A percentile compares a stretch with the other conserved stretches of the same genome.
Conservation (phyloP, 805 yeast species). For the Myxozyma monticola region DNA sequence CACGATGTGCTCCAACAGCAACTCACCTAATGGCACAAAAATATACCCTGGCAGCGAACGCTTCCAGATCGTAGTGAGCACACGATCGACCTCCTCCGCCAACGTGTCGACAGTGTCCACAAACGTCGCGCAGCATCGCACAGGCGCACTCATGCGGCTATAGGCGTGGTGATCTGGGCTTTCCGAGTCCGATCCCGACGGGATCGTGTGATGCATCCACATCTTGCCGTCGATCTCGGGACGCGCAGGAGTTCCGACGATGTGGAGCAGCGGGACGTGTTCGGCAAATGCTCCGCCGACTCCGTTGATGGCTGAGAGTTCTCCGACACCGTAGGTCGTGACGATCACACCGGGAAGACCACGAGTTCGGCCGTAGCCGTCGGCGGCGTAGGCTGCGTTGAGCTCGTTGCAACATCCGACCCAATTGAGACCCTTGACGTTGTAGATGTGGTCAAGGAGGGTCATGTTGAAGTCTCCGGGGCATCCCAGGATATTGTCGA, state of each 20-base stretch:
- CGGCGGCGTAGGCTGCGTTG: slow-evolving; percentile 87
- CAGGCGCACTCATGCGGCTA: slow-evolving; percentile 58
- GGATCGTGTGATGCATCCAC: slow-evolving; percentile 44
- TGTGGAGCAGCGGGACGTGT: slow-evolving; percentile 73
- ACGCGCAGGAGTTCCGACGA: slow-evolving; percentile 72
- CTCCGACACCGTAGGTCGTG: slow-evolving; percentile 90
- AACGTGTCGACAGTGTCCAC: slow-evolving; percentile 50
- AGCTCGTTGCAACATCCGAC: slow-evolving; percentile 86
- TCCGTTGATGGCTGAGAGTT: slow-evolving; percentile 72
- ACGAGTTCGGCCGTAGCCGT: slow-evolving; percentile 75
- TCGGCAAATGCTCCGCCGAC: slow-evolving; percentile 82
- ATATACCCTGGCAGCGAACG: slow-evolving; percentile 79
- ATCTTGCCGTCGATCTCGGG: slow-evolving; percentile 40
- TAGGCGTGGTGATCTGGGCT: slow-evolving; percentile 68
- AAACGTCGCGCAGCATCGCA: slow-evolving; percentile 57
- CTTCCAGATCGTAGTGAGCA: slow-evolving; percentile 55
- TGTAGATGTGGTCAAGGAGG: slow-evolving; percentile 43
- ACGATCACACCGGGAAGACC: slow-evolving; percentile 64
- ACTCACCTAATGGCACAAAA: slow-evolving; percentile 72
- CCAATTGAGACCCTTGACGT: slow-evolving; percentile 56
- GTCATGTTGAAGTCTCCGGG: slow-evolving; percentile 50
- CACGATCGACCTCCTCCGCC: slow-evolving; percentile 64
- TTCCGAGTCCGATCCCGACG: slow-evolving; percentile 37
- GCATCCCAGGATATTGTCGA: slow-evolving; percentile 47
- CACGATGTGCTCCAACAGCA: no score